phyloP scores from a whole-genome alignment of 2,329 filamentous ascomycete genomes.

The Colletotrichum musae region DNA sequence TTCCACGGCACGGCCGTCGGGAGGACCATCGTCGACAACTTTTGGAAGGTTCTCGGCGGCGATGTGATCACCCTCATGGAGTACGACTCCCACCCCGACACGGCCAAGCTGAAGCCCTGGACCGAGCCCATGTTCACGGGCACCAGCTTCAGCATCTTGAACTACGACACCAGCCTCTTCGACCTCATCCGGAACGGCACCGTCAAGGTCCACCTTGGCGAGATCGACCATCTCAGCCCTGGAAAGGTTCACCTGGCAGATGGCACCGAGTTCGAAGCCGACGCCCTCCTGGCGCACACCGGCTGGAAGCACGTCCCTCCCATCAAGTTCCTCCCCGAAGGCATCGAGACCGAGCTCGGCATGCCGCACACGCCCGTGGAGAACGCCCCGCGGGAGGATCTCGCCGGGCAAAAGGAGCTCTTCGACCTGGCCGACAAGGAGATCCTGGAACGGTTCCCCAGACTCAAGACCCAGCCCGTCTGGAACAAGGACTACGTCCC shows the following conservation, averaged over 20 bases:
- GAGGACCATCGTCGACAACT: slow-evolving; percentile 66
- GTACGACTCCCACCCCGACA: slow-evolving; percentile 68
- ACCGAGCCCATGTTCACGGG: slow-evolving; percentile 66
- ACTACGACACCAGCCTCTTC: slow-evolving; percentile 71
- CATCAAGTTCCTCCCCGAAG: slow-evolving; percentile 66
- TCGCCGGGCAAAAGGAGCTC: slow-evolving; percentile 54
- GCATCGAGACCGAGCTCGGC: slow-evolving; percentile 63
- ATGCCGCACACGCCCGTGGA: slow-evolving; percentile 56
- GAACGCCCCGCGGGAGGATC: slow-evolving; percentile 43
- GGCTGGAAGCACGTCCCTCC: slow-evolving; percentile 70
- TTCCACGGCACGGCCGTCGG: slow-evolving; percentile 72
- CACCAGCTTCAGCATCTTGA: slow-evolving; percentile 70
- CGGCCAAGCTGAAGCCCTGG: slow-evolving; percentile 69
- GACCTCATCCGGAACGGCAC: slow-evolving; percentile 66
- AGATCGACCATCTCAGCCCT: slow-evolving; percentile 62
- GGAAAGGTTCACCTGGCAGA: slow-evolving; percentile 65
- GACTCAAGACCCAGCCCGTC: slow-evolving; percentile 65
- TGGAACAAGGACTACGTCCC: slow-evolving; percentile 62
- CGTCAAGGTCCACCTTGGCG: slow-evolving; percentile 67
- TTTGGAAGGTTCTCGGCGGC: slow-evolving; percentile 70
- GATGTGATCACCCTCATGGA: slow-evolving; percentile 69
- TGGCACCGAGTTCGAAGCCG: slow-evolving; percentile 61
- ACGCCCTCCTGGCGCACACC: slow-evolving; percentile 69
- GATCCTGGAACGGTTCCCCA: slow-evolving; percentile 68
- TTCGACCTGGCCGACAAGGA: slow-evolving; percentile 64